Percentiles rank a stretch among this genome's conserved stretches.
phyloP scores from a whole-genome alignment of 768 basidiomycete species.

The Mycena pura region DNA sequence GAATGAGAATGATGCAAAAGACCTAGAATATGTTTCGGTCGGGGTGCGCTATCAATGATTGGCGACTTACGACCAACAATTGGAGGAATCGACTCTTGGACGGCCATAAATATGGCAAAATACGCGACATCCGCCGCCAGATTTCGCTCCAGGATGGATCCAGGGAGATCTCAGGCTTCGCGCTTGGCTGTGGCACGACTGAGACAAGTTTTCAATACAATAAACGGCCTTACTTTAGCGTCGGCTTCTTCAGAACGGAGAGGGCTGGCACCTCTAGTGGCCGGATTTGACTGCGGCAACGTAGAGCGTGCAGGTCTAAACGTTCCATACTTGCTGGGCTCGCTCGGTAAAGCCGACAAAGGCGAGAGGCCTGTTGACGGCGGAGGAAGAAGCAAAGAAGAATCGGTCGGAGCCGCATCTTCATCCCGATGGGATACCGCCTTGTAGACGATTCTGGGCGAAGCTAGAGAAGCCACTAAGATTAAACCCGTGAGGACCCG shows the following conservation, averaged over 20 bases:
- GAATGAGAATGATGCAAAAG: slow-evolving; percentile 72
- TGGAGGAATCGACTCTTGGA: slow-evolving; percentile 69
- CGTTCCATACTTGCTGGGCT: slow-evolving; percentile 76
- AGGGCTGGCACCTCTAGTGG: slow-evolving; percentile 60
- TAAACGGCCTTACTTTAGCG: slow-evolving; percentile 40
- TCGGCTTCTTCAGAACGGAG: slow-evolving; percentile 48
- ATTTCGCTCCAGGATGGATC: slow-evolving; percentile 80
- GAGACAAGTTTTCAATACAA: slow-evolving; percentile 3
- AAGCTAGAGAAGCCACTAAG: slow-evolving; percentile 64
- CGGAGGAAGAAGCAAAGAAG: slow-evolving; percentile 63
- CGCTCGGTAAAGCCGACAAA: slow-evolving; percentile 45
- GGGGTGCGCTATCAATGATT: slow-evolving; percentile 1
- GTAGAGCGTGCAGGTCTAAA: slow-evolving; percentile 62
- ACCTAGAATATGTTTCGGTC: slow-evolving; percentile 43
- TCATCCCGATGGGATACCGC: slow-evolving; percentile 51
- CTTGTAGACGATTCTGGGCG: slow-evolving; percentile 71
- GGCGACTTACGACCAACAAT: slow-evolving; percentile 61
- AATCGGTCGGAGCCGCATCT: slow-evolving; percentile 50
- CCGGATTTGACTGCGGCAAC: slow-evolving; percentile 57
- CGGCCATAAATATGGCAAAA: slow-evolving; percentile 89
- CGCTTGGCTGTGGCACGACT: slow-evolving; percentile 39
- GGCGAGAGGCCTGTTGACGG: slow-evolving; percentile 61
- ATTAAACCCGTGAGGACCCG: slow-evolving; percentile 69
- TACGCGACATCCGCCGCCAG: slow-evolving; percentile 63
- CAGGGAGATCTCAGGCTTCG: slow-evolving; percentile 58